Percentiles rank a stretch among this genome's conserved stretches.
Evolutionary conservation across 1,139 yeast genomes (phyloP).

Genomic region (Starmera stellimalicola): DNA sequence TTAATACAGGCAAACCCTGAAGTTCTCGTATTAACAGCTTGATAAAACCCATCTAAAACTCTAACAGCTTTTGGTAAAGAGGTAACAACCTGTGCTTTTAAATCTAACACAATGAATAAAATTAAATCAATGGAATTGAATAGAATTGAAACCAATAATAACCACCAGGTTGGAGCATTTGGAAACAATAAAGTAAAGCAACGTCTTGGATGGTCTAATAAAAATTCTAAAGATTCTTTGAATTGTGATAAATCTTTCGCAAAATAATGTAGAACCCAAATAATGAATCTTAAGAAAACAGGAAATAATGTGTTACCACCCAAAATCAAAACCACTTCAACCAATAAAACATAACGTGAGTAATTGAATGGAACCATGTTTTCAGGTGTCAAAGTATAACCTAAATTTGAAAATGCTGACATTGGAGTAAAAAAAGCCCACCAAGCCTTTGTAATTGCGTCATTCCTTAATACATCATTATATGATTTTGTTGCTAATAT

Average conservation of each 20-base stretch:
- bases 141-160: conserved; percentile 59
- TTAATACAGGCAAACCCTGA: conserved; percentile 80
- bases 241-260: conserved; percentile 57
- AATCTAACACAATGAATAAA: conserved; percentile 70
- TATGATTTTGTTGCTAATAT: conserved; percentile 30
- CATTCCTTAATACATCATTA: conserved; percentile 30
- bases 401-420: conserved; percentile 77
- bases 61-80: conserved; percentile 56
- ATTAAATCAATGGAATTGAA: conserved; percentile 72
- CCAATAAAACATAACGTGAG: conserved; percentile 55
- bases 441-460: conserved; percentile 72
- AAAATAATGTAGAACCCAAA: conserved; percentile 59
- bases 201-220: conserved; percentile 93
- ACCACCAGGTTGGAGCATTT: conserved; percentile 92
- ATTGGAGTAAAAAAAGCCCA: conserved; percentile 83
- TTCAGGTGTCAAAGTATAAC: conserved; percentile 68
- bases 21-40: conserved; percentile 88
- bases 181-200: conserved; percentile 92
- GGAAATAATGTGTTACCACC: conserved; percentile 96
- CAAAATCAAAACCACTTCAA: conserved; percentile 60
- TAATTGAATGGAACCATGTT: conserved; percentile 61
- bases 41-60: conserved; percentile 74
- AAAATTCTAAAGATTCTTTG: conserved; percentile 73
- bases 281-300: conserved; percentile 60
- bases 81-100: conserved; percentile 38